phyloP scores from a whole-genome alignment of 306 rosid species.

The Ziziphus jujuba region DNA sequence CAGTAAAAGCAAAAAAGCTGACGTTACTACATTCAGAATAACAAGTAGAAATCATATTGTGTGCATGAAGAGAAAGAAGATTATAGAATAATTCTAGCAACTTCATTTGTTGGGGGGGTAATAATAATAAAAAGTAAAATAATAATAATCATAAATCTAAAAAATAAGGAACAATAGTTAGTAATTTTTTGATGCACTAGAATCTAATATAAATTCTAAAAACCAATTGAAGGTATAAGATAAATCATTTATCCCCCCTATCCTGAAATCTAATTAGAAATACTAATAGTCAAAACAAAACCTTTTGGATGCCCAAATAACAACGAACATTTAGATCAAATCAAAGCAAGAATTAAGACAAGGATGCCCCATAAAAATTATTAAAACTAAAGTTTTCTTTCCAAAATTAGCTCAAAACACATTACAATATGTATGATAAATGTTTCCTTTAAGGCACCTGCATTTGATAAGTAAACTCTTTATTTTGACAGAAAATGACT shows the following conservation, averaged over 20 bases:
- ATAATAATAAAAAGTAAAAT: too few species aligned
- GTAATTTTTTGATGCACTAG: background rate
- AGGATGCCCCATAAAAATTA: background rate
- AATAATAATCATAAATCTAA: too few species aligned
- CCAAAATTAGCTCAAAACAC: background rate
- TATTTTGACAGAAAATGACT: background rate
- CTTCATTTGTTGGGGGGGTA: too few species aligned
- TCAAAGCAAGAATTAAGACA: background rate
- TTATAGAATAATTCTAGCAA: background rate
- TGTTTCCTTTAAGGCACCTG: background rate
- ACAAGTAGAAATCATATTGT: background rate
- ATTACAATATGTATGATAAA: background rate
- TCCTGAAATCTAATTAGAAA: too few species aligned
- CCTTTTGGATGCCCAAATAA: background rate
- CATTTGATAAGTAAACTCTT: background rate
- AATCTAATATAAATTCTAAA: too few species aligned
- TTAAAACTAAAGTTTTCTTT: background rate
- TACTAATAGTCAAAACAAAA: background rate
- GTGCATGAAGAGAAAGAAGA: background rate
- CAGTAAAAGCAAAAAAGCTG: constrained; percentile 23
- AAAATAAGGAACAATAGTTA: background rate
- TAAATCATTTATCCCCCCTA: too few species aligned
- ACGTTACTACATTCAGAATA: constrained; percentile 1
- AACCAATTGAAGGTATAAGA: too few species aligned
- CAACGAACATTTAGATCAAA: background rate